These are phyloP conservation scores for Macrolepiota dolichaula DNA, from an alignment of 768 basidiomycete genomes.

Conservation along the genomic window DNA sequence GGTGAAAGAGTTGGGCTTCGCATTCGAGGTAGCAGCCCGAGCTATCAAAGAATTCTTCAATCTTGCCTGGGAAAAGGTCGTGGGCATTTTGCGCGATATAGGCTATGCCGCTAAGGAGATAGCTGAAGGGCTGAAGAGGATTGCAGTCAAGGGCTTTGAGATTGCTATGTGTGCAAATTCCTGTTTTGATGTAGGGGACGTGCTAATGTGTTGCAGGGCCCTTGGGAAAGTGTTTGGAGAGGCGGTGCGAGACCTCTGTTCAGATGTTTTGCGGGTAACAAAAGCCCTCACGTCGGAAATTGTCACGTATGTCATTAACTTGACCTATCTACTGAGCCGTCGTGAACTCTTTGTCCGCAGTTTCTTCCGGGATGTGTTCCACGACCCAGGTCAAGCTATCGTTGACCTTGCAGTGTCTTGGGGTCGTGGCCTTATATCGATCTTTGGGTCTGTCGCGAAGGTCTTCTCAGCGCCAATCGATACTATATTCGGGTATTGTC, in stretches of 20 bases:
- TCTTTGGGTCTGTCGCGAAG: not conserved
- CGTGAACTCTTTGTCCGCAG: not conserved
- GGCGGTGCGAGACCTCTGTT: not conserved
- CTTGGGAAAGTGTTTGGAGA: not conserved
- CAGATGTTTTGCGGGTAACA: not conserved
- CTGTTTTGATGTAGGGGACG: not conserved
- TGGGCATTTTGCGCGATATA: not conserved
- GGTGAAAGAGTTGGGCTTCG: not conserved
- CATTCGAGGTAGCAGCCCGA: not conserved
- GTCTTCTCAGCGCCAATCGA: not conserved
- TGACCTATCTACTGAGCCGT: not conserved
- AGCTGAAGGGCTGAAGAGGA: not conserved
- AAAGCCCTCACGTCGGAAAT: not conserved
- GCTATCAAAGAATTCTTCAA: not conserved
- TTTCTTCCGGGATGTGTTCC: not conserved
- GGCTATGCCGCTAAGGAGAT: not conserved
- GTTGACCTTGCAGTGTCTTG: not conserved
- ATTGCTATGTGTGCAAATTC: not conserved
- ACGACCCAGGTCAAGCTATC: not conserved
- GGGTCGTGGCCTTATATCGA: not conserved
- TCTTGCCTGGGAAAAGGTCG: not conserved
- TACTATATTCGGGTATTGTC: not conserved
- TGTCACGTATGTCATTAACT: not conserved
- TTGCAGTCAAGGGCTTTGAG: not conserved
- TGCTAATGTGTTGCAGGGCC: not conserved